Percentiles rank a stretch among this genome's conserved stretches.
These are phyloP conservation scores for Lecanicillium sp. DNA, from an alignment of 2,329 filamentous ascomycete species.

Conservation along the genomic window DNA sequence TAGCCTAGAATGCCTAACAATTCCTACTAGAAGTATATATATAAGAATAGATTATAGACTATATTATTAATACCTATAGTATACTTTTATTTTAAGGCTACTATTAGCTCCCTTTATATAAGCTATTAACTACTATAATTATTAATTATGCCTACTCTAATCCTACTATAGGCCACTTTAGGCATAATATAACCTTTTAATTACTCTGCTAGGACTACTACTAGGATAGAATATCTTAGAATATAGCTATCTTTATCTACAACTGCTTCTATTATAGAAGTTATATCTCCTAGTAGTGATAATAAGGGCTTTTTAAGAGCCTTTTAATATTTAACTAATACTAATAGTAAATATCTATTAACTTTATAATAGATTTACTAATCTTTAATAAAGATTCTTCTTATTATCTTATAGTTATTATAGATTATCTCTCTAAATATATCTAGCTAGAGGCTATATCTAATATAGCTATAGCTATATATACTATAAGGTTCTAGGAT, in stretches of 20 bases:
- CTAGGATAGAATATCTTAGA: not conserved
- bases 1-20: not conserved
- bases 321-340: conserved; percentile 1
- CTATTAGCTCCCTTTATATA: not conserved
- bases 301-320: not conserved
- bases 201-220: not conserved
- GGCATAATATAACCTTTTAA: not conserved
- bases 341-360: conserved; percentile 8
- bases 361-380: conserved; percentile 8
- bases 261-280: conserved; percentile 1
- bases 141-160: conserved; percentile 2
- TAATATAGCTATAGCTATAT: conserved; percentile 1
- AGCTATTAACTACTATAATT: conserved; percentile 1
- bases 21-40: not conserved
- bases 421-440: conserved; percentile 4
- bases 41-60: not conserved
- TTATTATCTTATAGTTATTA: conserved; percentile 7
- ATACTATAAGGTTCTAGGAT: conserved; percentile 1
- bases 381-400: not conserved
- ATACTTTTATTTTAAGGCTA: conserved; percentile 2
- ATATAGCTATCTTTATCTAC: not conserved
- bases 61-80: not conserved
- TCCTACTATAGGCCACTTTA: not conserved
- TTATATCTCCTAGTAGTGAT: conserved; percentile 2
- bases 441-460: conserved; percentile 1